Base-by-base conservation (phyloP, 306 rosid genomes). In the Dalbergia oliveri region DNA sequence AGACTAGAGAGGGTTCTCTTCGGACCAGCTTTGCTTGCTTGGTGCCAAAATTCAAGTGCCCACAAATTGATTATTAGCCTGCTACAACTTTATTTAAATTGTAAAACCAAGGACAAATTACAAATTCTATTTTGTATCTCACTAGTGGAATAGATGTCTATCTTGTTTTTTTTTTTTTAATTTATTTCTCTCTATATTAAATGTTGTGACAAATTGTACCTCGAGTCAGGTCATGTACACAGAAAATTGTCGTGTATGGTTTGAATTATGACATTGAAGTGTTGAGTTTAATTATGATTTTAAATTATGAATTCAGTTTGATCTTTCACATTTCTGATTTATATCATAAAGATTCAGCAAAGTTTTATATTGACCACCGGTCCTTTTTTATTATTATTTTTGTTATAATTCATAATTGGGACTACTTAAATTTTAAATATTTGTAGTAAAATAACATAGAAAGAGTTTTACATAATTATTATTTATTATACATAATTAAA, bases 121-220 rank as follows among this genome's bases (percentile, higher is more conserved):
- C 84, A 61, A 65, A 76, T 15, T 73, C 71, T 59, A 12, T 76
- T 86, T 83, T 88, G 90, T 86, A 81, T 74, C 77, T 75, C 64
- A 81, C 66, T 84, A 75, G 81, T 63, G 78, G 59, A 31, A 56
- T 67, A 78, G 81, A 72, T 63, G 79, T 34, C 68, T 66, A 41
- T 80, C 31, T 61, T 70, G 76, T 45, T 80, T 72, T 21, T 21
- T 16, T 64, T 57, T 72, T 80, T 23, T 51, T 10, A 56, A 10
- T 62, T 41, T 53, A 82, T 76, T 72, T 51, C 33, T 80, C 62
- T 84, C 70, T 41, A 50, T 75, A 73, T 49, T 70, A 13, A 31
- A 16, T 43, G 77, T 78, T 70, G 79, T 74, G 33, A 41, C 85
- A 61, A 43, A 37, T 44, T 8, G 53, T 73, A 23, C 10, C 15